phyloP scores from a whole-genome alignment of 2,329 filamentous ascomycete genomes.

The Trichoderma atrobrunneum region DNA sequence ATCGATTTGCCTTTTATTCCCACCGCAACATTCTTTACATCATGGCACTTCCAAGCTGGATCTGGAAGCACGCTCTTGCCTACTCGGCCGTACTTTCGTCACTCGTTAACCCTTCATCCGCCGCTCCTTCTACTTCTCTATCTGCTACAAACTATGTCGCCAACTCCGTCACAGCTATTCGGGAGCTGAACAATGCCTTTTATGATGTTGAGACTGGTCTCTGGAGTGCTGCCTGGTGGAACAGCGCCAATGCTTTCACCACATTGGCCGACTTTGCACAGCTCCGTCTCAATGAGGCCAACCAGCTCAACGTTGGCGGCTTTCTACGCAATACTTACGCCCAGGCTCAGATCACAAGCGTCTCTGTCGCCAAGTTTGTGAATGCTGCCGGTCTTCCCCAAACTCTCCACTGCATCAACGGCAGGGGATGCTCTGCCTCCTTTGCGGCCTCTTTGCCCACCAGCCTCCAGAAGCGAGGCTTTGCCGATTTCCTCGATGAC shows the following conservation, averaged over 20 bases:
- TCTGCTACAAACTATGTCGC: conserved; percentile 9
- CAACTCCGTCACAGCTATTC: conserved; percentile 16
- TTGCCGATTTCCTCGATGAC: conserved; percentile 47
- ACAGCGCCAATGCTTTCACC: conserved; percentile 65
- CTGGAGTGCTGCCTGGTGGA: conserved; percentile 71
- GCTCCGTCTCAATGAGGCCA: conserved; percentile 34
- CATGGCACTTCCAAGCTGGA: conserved; percentile 17
- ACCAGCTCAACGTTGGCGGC: conserved; percentile 38
- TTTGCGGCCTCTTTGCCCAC: conserved; percentile 29
- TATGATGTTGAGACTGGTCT: conserved; percentile 60
- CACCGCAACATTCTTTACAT: conserved; percentile 6
- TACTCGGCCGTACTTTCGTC: conserved; percentile 6
- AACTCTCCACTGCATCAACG: conserved; percentile 29
- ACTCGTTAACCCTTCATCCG: conserved; percentile 1
- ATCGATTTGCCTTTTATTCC: neutral
- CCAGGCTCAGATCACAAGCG: conserved; percentile 41
- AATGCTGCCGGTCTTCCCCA: conserved; percentile 34
- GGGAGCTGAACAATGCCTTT: conserved; percentile 53
- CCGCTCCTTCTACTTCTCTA: conserved; percentile 8
- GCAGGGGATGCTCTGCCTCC: neutral
- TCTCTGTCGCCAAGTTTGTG: conserved; percentile 40
- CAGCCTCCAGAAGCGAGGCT: conserved; percentile 30
- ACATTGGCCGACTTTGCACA: conserved; percentile 54
- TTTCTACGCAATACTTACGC: conserved; percentile 46
- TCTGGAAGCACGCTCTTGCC: conserved; percentile 17